Evolutionary conservation across 345 rosid species (phyloP).

Genomic region (Gossypium mustelinum): DNA sequence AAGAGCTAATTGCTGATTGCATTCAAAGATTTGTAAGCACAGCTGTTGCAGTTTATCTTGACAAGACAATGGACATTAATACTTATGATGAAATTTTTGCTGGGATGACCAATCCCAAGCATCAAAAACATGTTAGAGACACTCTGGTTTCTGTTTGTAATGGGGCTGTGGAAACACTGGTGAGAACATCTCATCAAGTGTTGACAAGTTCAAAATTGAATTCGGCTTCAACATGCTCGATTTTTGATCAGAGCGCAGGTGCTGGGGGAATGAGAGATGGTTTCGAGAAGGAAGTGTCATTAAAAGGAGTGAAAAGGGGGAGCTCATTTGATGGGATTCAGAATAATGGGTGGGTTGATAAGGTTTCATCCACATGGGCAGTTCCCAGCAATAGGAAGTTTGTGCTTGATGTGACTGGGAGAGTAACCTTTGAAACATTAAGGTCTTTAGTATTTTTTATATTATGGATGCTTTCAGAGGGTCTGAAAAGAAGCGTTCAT

Average conservation of each 20-base stretch:
- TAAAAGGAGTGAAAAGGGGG: slow-evolving; percentile 21
- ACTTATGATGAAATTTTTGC: slow-evolving; percentile 69
- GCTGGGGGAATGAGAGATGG: slow-evolving; percentile 8
- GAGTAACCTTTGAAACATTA: slow-evolving; percentile 70
- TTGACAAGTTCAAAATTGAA: slow-evolving; percentile 39
- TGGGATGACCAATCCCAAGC: slow-evolving; percentile 85
- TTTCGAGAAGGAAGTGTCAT: slow-evolving; percentile 21
- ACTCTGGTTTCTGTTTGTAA: slow-evolving; percentile 71
- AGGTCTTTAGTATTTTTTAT: slow-evolving; percentile 58
- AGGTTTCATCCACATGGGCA: slow-evolving; percentile 52
- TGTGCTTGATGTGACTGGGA: slow-evolving; percentile 84
- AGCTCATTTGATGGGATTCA: slow-evolving; percentile 29
- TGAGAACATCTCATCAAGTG: slow-evolving; percentile 72
- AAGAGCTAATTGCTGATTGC: slow-evolving; percentile 65
- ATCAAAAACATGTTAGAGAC: slow-evolving; percentile 55
- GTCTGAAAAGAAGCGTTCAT: slow-evolving; percentile 44
- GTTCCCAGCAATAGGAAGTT: slow-evolving; percentile 71
- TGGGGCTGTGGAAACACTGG: slow-evolving; percentile 68
- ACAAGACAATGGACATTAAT: slow-evolving; percentile 79
- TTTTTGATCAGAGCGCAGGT: slow-evolving; percentile 29
- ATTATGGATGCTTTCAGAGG: slow-evolving; percentile 56
- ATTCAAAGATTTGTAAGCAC: slow-evolving; percentile 78
- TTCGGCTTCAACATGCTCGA: slow-evolving; percentile 23
- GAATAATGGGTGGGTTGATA: slow-evolving; percentile 43
- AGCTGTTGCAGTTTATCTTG: slow-evolving; percentile 72